These are phyloP conservation scores for Pseudocohnilembus persalinus DNA, from an alignment of 169 alveolate genomes.

Conservation along the genomic window DNA sequence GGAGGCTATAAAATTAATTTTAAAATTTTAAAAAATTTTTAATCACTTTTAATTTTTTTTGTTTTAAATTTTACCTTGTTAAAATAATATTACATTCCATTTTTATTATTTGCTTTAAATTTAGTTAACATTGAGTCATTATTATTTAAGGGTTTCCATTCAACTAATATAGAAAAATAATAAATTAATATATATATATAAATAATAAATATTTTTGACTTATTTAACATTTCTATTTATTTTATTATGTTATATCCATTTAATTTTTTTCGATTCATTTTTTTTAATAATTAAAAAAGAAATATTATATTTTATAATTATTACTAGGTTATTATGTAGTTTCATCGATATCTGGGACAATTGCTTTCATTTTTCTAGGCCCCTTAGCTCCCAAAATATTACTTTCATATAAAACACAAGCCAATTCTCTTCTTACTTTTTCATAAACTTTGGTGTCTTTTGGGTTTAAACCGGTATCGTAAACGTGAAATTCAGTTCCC, in stretches of 20 bases:
- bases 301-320: no score
- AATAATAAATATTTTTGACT: no score
- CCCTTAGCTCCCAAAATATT: slow-evolving; percentile 75
- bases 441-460: slow-evolving; percentile 49
- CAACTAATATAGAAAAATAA: not conserved
- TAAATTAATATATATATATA: no score
- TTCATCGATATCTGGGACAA: slow-evolving; percentile 2
- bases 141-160: not conserved
- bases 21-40: slow-evolving; percentile 5
- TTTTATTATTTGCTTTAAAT: slow-evolving; percentile 6
- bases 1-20: slow-evolving; percentile 68
- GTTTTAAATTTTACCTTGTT: not conserved
- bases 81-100: not conserved
- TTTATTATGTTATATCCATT: no score
- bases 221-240: no score
- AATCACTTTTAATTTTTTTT: no score
- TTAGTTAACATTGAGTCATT: slow-evolving; percentile 11
- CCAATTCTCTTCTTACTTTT: slow-evolving; percentile 56
- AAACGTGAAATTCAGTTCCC: slow-evolving; percentile 73
- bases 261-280: no score
- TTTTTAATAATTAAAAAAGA: no score
- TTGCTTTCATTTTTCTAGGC: slow-evolving; percentile 78
- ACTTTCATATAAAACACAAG: slow-evolving; percentile 68
- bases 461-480: slow-evolving; percentile 76
- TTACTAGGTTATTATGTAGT: no score